These are phyloP conservation scores for Malassezia sp. DNA, from an alignment of 1,284 basidiomycete genomes.

Conservation along the genomic window DNA sequence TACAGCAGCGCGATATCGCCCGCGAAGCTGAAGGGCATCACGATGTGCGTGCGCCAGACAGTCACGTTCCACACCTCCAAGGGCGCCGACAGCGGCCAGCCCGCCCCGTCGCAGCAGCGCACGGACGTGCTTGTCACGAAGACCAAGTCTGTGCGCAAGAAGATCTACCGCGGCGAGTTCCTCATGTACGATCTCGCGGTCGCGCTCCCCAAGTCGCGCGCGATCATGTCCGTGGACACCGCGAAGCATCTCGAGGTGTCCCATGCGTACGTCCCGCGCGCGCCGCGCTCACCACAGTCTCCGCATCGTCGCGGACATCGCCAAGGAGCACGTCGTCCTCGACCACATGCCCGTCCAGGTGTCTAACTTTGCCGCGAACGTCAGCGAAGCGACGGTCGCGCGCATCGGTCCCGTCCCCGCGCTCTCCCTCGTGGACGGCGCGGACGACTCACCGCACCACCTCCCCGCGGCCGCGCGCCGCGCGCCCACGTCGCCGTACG, in stretches of 20 bases:
- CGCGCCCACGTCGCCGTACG: too few species aligned
- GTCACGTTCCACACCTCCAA: constrained; percentile 34
- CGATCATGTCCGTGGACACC: constrained; percentile 38
- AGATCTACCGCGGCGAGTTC: constrained; percentile 39
- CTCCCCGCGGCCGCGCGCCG: background rate
- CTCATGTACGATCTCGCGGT: constrained; percentile 34
- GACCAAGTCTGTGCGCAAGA: constrained; percentile 33
- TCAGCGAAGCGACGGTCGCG: constrained; percentile 19
- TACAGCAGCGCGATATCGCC: constrained; percentile 24
- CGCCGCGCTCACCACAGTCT: constrained; percentile 16
- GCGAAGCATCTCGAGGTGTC: constrained; percentile 44
- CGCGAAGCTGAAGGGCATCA: constrained; percentile 37
- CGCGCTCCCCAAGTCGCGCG: constrained; percentile 33
- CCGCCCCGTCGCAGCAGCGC: constrained; percentile 19
- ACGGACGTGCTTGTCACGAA: constrained; percentile 30
- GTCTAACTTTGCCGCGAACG: constrained; percentile 25
- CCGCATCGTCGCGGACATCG: constrained; percentile 34
- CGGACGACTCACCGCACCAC: background rate
- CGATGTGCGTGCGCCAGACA: constrained; percentile 32
- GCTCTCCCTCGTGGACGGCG: constrained; percentile 17
- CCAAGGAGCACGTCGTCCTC: constrained; percentile 37
- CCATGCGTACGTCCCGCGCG: constrained; percentile 17
- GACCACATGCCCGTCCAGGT: constrained; percentile 41
- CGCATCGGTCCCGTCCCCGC: constrained; percentile 39
- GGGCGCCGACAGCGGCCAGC: constrained; percentile 21